These are phyloP conservation scores for Spatholobus suberectus DNA, from an alignment of 306 rosid genomes.

Conservation along the genomic window DNA sequence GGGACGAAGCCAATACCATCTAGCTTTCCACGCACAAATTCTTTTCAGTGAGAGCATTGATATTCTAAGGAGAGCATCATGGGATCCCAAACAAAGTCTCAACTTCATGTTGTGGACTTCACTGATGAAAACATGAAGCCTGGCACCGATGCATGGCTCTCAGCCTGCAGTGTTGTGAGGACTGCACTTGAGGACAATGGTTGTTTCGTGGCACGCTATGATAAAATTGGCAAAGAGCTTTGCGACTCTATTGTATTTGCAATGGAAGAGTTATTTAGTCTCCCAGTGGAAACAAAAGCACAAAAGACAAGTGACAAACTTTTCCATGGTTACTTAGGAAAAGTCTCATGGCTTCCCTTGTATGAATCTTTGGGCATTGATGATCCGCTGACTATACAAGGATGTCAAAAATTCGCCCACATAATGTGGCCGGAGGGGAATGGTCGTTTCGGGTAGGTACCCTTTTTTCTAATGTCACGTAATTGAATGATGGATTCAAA, in stretches of 20 bases:
- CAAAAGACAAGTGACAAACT: constrained; percentile 43
- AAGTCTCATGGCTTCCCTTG: constrained; percentile 40
- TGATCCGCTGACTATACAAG: constrained; percentile 16
- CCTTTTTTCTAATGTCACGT: too few species aligned
- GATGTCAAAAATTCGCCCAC: constrained; percentile 41
- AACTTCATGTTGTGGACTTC: constrained; percentile 42
- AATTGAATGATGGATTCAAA: too few species aligned
- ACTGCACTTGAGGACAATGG: constrained; percentile 45
- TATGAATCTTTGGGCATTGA: constrained; percentile 52
- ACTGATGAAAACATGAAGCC: constrained; percentile 41
- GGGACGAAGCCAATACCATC: not conserved
- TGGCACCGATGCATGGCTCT: constrained; percentile 45
- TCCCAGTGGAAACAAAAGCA: constrained; percentile 44
- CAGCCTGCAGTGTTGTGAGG: constrained; percentile 41
- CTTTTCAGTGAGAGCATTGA: not conserved
- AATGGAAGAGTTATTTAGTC: constrained; percentile 40
- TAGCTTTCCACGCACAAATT: not conserved
- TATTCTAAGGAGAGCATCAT: not conserved
- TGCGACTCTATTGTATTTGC: constrained; percentile 24
- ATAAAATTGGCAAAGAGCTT: constrained; percentile 34
- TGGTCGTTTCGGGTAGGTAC: constrained; percentile 39
- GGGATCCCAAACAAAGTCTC: constrained; percentile 43
- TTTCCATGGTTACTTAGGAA: constrained; percentile 52
- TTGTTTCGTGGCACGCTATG: constrained; percentile 44
- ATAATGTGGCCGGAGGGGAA: constrained; percentile 50